phyloP scores from a whole-genome alignment of 208 protist genomes.

The Entamoeba invadens region DNA sequence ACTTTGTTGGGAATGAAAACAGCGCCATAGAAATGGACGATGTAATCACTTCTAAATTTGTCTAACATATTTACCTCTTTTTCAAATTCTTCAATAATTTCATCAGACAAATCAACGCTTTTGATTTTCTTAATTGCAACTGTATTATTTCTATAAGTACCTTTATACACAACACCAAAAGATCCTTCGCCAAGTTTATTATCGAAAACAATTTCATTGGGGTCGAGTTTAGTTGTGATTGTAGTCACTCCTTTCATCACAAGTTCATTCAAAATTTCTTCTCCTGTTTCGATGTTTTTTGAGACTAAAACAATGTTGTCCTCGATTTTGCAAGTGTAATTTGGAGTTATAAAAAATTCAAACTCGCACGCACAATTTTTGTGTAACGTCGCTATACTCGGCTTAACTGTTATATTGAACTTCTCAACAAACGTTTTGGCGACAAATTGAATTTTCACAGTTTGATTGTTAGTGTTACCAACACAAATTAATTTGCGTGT shows the following conservation, averaged over 20 bases:
- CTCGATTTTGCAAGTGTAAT: background rate
- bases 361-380: background rate
- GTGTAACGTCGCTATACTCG: background rate
- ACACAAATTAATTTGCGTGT: background rate
- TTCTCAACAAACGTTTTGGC: background rate
- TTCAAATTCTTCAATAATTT: background rate
- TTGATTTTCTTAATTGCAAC: background rate
- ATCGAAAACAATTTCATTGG: background rate
- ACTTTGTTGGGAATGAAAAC: too few species aligned
- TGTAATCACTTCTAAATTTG: background rate
- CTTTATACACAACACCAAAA: too few species aligned
- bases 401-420: background rate
- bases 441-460: background rate
- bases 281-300: background rate
- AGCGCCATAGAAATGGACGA: too few species aligned
- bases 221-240: background rate
- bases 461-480: background rate
- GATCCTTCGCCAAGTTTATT: background rate
- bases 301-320: background rate
- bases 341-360: background rate
- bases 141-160: background rate
- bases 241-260: background rate
- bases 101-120: background rate
- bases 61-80: background rate
- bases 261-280: background rate